Evolutionary conservation across 2,329 filamentous ascomycete species (phyloP).

Genomic region (Neocucurbitaria cava): DNA sequence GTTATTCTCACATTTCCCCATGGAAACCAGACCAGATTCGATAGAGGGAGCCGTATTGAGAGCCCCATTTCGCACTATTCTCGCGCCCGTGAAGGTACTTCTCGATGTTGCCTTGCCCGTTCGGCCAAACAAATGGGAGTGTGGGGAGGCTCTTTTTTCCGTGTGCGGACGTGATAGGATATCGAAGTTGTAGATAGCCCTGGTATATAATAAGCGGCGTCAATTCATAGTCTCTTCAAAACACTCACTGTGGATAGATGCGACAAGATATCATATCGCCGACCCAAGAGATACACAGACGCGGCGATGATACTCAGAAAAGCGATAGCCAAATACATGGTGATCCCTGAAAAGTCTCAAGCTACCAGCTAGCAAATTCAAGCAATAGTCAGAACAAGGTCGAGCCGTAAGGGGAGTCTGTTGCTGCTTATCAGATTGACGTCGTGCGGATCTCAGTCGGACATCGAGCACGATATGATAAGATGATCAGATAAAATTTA

Average conservation of each 20-base stretch:
- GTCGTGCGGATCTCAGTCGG: constrained; percentile 3
- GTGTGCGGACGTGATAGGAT: constrained; percentile 13
- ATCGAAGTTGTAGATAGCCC: constrained; percentile 5
- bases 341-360: not conserved
- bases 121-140: constrained; percentile 25
- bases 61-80: constrained; percentile 45
- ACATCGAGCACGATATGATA: not conserved
- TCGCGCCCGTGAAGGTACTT: constrained; percentile 52
- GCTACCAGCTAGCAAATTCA: not conserved
- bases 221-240: not conserved
- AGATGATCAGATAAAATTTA: constrained; percentile 14
- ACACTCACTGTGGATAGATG: constrained; percentile 2
- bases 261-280: constrained; percentile 1
- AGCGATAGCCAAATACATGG: not conserved
- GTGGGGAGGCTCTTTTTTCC: constrained; percentile 8
- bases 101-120: constrained; percentile 43
- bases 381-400: not conserved
- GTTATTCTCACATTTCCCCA: constrained; percentile 48
- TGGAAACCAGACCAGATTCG: constrained; percentile 45
- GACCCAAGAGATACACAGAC: not conserved
- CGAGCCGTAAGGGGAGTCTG: not conserved
- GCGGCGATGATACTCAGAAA: not conserved
- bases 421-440: constrained; percentile 1
- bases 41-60: constrained; percentile 47
- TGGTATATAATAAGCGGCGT: not conserved